phyloP scores from a whole-genome alignment of 2,329 filamentous ascomycete species.

The Scopulariopsis brevicaulis region DNA sequence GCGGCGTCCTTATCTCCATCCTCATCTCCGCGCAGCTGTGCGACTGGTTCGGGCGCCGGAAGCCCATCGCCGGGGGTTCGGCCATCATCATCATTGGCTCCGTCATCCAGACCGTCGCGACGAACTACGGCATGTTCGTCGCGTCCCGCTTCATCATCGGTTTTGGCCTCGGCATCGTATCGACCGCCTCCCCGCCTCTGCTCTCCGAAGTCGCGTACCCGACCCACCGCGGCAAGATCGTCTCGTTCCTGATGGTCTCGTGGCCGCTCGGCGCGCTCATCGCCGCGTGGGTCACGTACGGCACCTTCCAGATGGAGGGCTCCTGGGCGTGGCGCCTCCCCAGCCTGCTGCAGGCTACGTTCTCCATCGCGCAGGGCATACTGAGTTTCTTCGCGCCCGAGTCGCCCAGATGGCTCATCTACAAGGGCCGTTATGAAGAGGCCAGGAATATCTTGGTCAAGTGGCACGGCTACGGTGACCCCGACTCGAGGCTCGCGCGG shows the following conservation, averaged over 20 bases:
- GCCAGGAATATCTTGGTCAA: constrained; percentile 17
- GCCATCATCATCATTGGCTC: constrained; percentile 17
- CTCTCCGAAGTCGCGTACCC: constrained; percentile 22
- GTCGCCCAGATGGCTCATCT: constrained; percentile 11
- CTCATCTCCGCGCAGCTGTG: neutral
- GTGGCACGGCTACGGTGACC: constrained; percentile 30
- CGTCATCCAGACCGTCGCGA: constrained; percentile 18
- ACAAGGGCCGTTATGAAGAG: constrained; percentile 2
- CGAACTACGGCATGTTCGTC: constrained; percentile 16
- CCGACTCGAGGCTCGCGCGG: constrained; percentile 10
- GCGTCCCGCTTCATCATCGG: constrained; percentile 19
- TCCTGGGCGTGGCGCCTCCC: constrained; percentile 17
- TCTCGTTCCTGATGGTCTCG: neutral
- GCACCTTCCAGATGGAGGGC: constrained; percentile 13
- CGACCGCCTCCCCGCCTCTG: constrained; percentile 18
- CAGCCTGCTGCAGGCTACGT: constrained; percentile 12
- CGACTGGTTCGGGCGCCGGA: constrained; percentile 26
- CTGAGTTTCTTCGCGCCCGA: constrained; percentile 14
- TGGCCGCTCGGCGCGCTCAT: neutral
- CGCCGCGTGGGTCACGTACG: constrained; percentile 16
- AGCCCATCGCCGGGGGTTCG: constrained; percentile 21
- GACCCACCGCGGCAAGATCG: constrained; percentile 30
- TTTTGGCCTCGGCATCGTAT: constrained; percentile 17
- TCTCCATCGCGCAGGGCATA: constrained; percentile 12
- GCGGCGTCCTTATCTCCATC: neutral